Percentiles rank a stretch among this genome's conserved stretches.
Evolutionary conservation across 2,329 filamentous ascomycete species (phyloP).

Genomic region (Penicillium italicum): DNA sequence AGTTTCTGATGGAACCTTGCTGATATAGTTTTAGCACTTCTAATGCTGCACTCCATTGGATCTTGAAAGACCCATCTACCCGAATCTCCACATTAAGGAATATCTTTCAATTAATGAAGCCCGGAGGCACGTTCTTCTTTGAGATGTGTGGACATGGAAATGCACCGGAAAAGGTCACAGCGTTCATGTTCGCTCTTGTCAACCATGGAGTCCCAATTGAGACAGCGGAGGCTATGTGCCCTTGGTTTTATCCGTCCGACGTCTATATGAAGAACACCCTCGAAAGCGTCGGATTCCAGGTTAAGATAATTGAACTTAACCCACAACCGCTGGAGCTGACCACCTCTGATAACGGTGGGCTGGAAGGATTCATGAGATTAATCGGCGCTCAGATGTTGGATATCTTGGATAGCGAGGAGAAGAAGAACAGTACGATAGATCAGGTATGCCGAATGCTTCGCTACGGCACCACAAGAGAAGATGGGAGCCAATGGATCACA

Average conservation of each 20-base stretch:
- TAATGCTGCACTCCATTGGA: constrained; percentile 11
- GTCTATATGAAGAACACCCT: constrained; percentile 1
- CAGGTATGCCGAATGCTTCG: not conserved
- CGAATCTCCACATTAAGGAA: not conserved
- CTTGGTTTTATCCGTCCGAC: constrained; percentile 3
- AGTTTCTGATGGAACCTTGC: not conserved
- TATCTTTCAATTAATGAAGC: constrained; percentile 9
- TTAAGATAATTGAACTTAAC: not conserved
- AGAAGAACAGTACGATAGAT: not conserved
- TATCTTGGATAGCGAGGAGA: constrained; percentile 1
- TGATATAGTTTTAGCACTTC: not conserved
- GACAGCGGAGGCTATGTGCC: not conserved
- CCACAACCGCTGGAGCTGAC: not conserved
- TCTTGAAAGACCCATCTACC: constrained; percentile 2
- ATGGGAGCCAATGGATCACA: constrained; percentile 3
- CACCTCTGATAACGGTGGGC: not conserved
- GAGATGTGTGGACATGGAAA: constrained; percentile 10
- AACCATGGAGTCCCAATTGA: constrained; percentile 7
- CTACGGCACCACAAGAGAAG: not conserved
- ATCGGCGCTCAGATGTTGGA: constrained; percentile 1
- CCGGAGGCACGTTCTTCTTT: constrained; percentile 4
- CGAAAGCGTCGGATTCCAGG: not conserved
- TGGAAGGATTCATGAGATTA: constrained; percentile 1
- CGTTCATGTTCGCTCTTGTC: constrained; percentile 4
- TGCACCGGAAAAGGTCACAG: constrained; percentile 4